Percentiles rank a stretch among this genome's conserved stretches.
These are phyloP conservation scores for Phytophthora pinifolia DNA, from an alignment of 352 stramenopile species.

Conservation along the genomic window DNA sequence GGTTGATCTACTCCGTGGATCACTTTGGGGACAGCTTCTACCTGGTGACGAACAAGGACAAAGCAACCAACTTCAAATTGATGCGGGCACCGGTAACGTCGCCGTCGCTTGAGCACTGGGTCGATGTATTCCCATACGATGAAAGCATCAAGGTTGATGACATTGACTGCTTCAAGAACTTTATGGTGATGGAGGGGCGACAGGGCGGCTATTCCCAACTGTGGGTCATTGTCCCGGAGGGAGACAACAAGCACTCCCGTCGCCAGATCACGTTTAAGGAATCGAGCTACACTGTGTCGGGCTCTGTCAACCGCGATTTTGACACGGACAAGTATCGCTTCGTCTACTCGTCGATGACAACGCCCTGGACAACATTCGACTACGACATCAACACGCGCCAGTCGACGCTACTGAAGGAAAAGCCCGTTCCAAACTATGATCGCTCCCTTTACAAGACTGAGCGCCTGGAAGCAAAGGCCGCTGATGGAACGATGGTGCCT, in stretches of 20 bases:
- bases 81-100: constrained; percentile 64
- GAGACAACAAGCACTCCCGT: constrained; percentile 44
- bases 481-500: constrained; percentile 85
- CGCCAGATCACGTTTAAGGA: constrained; percentile 88
- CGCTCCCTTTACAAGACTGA: constrained; percentile 91
- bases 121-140: constrained; percentile 87
- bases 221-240: constrained; percentile 77
- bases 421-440: constrained; percentile 93
- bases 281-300: constrained; percentile 86
- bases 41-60: constrained; percentile 94
- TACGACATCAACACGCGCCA: constrained; percentile 71
- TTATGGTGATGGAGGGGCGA: constrained; percentile 85
- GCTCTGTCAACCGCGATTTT: constrained; percentile 85
- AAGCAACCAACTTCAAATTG: constrained; percentile 94
- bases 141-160: constrained; percentile 81
- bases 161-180: constrained; percentile 88
- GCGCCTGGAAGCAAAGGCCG: constrained; percentile 83
- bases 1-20: constrained; percentile 83
- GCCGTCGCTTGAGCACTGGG: constrained; percentile 74
- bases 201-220: constrained; percentile 85
- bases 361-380: constrained; percentile 86
- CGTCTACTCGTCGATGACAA: constrained; percentile 93
- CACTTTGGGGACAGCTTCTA: constrained; percentile 91
- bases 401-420: constrained; percentile 90
- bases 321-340: constrained; percentile 89